Percentiles rank a stretch among this genome's conserved stretches.
These are phyloP conservation scores for Volvox carteri DNA, from an alignment of 163 green algal species.

Conservation along the genomic window DNA sequence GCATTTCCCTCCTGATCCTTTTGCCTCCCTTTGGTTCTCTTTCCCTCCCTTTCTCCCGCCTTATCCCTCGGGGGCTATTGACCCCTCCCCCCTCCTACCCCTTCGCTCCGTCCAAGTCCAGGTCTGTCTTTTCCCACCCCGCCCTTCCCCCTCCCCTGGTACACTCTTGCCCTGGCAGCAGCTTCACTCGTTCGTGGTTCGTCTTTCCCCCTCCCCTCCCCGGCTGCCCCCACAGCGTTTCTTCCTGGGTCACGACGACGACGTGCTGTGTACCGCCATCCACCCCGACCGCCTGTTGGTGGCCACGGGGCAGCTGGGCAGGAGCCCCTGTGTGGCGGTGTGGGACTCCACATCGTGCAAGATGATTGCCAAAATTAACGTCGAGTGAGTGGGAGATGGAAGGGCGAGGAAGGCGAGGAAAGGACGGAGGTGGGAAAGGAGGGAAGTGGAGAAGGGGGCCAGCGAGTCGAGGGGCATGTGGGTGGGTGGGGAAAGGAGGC, in stretches of 20 bases:
- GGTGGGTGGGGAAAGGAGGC: neutral
- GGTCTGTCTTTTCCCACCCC: neutral
- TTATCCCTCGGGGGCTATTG: too few species aligned
- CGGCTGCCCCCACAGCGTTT: conserved; percentile 62
- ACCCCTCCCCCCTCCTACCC: neutral
- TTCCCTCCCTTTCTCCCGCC: too few species aligned
- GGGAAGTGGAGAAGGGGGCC: too few species aligned
- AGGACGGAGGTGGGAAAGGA: neutral
- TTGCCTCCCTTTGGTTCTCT: too few species aligned
- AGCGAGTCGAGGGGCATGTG: too few species aligned
- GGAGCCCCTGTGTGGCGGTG: conserved; percentile 59
- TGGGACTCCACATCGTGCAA: conserved; percentile 58
- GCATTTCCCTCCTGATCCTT: too few species aligned
- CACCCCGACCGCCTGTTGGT: conserved; percentile 60
- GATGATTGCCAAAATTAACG: conserved; percentile 42
- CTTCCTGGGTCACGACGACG: conserved; percentile 81
- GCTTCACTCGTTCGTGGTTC: too few species aligned
- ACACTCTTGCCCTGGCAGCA: too few species aligned
- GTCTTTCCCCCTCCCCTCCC: neutral
- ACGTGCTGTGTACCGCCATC: conserved; percentile 71
- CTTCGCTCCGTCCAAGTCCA: too few species aligned
- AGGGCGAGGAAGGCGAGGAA: neutral
- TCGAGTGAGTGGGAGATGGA: conserved; percentile 54
- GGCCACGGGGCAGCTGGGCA: conserved; percentile 66
- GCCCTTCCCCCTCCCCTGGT: neutral